These are phyloP conservation scores for Hyphopichia wangnamkhiaoensis DNA, from an alignment of 1,139 yeast genomes.

Conservation along the genomic window DNA sequence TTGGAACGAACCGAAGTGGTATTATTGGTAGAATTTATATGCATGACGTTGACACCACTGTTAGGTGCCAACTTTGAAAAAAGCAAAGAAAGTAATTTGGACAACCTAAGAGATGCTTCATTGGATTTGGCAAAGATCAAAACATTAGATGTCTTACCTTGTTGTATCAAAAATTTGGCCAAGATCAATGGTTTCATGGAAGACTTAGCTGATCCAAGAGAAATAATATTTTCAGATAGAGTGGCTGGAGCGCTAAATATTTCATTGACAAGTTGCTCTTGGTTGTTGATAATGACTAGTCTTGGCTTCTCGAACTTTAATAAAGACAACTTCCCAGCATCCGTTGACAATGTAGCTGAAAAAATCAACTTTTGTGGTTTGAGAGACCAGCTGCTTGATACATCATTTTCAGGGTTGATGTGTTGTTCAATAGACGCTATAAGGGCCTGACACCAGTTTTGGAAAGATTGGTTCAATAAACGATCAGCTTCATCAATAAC, in stretches of 20 bases:
- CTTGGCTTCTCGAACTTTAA: slow-evolving; percentile 70
- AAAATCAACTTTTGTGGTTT: slow-evolving; percentile 66
- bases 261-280: slow-evolving; percentile 50
- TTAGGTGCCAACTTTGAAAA: slow-evolving; percentile 24
- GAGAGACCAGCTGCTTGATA: slow-evolving; percentile 29
- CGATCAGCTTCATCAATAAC: slow-evolving; percentile 96
- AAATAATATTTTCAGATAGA: slow-evolving; percentile 52
- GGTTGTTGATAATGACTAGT: slow-evolving; percentile 68
- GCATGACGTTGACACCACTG: slow-evolving; percentile 22
- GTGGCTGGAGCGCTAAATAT: slow-evolving; percentile 56
- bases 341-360: slow-evolving; percentile 92
- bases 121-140: slow-evolving; percentile 82
- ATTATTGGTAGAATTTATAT: slow-evolving; percentile 54
- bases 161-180: slow-evolving; percentile 49
- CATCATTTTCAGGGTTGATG: slow-evolving; percentile 18
- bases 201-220: slow-evolving; percentile 56
- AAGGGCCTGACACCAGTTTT: slow-evolving; percentile 85
- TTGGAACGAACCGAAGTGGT: slow-evolving; percentile 42
- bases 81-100: slow-evolving; percentile 58
- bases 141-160: slow-evolving; percentile 37
- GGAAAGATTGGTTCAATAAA: slow-evolving; percentile 84
- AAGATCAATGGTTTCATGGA: slow-evolving; percentile 75
- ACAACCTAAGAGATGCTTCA: slow-evolving; percentile 77
- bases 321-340: slow-evolving; percentile 80
- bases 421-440: slow-evolving; percentile 45